phyloP scores from a whole-genome alignment of 148 eudicot genomes.

The Fagopyrum homotropicum region DNA sequence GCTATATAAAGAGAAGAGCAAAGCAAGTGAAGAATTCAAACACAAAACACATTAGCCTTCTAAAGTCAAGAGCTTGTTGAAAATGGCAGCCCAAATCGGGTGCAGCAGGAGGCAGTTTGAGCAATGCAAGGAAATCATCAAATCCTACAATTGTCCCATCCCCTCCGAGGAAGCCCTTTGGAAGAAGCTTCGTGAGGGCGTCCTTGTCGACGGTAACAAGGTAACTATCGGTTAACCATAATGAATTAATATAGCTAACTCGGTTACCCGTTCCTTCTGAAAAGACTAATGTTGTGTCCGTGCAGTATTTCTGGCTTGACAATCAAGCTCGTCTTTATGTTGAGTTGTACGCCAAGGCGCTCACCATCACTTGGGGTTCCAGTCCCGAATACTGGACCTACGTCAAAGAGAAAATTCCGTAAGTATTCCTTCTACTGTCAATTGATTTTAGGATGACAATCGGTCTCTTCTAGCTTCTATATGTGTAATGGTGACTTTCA shows the following conservation, averaged over 20 bases:
- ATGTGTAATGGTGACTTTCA: too few species aligned
- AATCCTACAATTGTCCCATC: neutral
- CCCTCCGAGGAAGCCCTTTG: neutral
- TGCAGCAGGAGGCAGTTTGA: neutral
- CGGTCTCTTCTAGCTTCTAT: too few species aligned
- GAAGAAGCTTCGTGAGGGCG: neutral
- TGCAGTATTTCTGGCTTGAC: neutral
- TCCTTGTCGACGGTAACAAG: neutral
- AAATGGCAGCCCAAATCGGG: neutral
- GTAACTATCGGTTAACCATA: neutral
- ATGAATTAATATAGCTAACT: too few species aligned
- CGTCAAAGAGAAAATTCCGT: neutral
- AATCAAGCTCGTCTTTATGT: neutral
- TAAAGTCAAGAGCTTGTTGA: neutral
- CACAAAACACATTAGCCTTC: too few species aligned
- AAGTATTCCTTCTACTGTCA: neutral
- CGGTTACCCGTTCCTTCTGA: too few species aligned
- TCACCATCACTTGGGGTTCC: conserved; percentile 1
- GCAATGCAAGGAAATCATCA: neutral
- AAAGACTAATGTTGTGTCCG: too few species aligned
- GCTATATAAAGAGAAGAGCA: too few species aligned
- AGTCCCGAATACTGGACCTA: neutral
- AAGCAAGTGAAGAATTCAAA: too few species aligned
- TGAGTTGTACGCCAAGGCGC: neutral
- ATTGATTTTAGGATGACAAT: too few species aligned